Evolutionary conservation across 2,329 filamentous ascomycete species (phyloP).

Genomic region (Passalora sequoiae): DNA sequence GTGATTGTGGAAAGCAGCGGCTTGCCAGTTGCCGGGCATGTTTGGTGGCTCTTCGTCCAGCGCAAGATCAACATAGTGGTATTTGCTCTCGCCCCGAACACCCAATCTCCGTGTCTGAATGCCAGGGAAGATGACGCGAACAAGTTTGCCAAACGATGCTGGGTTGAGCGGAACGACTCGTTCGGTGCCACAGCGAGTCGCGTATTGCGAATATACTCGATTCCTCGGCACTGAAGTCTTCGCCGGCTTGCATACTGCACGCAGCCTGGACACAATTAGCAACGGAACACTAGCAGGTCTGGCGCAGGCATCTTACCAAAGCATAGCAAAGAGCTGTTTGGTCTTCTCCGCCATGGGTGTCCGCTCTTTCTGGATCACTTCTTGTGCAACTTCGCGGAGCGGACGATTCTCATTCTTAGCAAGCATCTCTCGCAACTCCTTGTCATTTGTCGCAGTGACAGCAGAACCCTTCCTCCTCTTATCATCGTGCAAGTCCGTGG

Average conservation of each 20-base stretch:
- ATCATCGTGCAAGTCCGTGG: constrained; percentile 36
- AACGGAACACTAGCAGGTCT: too few species aligned
- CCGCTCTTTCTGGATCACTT: constrained; percentile 72
- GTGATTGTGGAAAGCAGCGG: constrained; percentile 14
- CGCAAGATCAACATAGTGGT: constrained; percentile 69
- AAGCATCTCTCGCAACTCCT: constrained; percentile 73
- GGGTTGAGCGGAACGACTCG: constrained; percentile 93
- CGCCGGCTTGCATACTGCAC: constrained; percentile 64
- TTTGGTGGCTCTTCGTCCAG: constrained; percentile 42
- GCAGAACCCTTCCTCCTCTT: constrained; percentile 53
- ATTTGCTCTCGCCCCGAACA: constrained; percentile 94
- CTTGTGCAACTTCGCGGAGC: constrained; percentile 66
- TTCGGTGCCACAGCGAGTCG: constrained; percentile 84
- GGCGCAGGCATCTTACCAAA: constrained; percentile 79
- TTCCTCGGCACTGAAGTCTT: constrained; percentile 87
- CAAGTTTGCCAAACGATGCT: constrained; percentile 94
- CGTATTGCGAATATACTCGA: constrained; percentile 92
- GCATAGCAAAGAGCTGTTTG: constrained; percentile 81
- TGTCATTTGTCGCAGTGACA: constrained; percentile 72
- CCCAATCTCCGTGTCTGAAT: constrained; percentile 88
- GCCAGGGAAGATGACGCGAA: constrained; percentile 91
- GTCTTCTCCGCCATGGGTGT: constrained; percentile 77
- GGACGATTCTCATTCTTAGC: constrained; percentile 61
- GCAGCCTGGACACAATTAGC: constrained; percentile 64
- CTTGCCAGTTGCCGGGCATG: constrained; percentile 21